phyloP scores from a whole-genome alignment of 345 rosid genomes.

The Garcia nutans region DNA sequence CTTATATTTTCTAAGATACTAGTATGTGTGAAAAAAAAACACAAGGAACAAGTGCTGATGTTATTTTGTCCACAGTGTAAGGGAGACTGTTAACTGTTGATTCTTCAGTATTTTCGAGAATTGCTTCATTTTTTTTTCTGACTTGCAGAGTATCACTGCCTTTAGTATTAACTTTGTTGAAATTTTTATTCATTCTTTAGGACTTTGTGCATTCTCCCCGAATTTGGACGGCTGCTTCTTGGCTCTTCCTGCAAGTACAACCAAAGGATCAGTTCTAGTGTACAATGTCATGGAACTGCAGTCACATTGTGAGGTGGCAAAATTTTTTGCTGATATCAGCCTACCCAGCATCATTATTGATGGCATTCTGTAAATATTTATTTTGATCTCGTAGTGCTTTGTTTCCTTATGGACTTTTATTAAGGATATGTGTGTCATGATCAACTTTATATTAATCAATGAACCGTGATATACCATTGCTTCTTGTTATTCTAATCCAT shows the following conservation, averaged over 20 bases:
- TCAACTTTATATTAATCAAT: background rate
- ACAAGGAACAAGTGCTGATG: background rate
- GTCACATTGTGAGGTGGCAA: slow-evolving; percentile 70
- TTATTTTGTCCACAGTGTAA: background rate
- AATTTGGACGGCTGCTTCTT: slow-evolving; percentile 78
- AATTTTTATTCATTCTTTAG: slow-evolving; percentile 37
- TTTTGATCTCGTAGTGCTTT: background rate
- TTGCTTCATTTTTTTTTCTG: background rate
- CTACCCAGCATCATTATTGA: background rate
- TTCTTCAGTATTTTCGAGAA: background rate
- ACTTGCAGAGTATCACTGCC: background rate
- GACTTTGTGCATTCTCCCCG: slow-evolving; percentile 87
- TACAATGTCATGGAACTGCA: slow-evolving; percentile 81
- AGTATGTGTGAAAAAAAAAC: background rate
- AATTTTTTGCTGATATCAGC: background rate
- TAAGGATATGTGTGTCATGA: background rate
- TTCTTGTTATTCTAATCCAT: background rate
- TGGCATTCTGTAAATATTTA: background rate
- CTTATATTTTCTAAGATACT: background rate
- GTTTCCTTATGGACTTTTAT: background rate
- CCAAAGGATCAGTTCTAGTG: slow-evolving; percentile 76
- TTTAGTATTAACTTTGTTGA: background rate
- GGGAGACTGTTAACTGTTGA: background rate
- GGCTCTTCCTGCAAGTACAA: slow-evolving; percentile 84
- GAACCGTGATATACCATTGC: background rate